Base-by-base conservation (phyloP, 208 protist species). In the Histomonas meleagridis region DNA sequence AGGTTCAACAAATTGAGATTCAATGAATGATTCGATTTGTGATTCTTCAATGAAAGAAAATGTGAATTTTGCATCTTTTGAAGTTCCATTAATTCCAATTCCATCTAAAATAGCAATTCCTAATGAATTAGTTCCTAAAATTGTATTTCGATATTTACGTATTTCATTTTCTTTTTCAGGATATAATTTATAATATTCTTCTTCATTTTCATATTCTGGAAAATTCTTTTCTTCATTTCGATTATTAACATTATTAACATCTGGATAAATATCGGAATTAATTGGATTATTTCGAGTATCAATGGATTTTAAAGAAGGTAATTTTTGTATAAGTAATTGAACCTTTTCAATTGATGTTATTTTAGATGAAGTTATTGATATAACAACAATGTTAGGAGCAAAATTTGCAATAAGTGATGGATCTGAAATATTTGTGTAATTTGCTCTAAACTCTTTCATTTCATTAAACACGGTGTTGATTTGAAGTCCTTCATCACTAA, bases 381-480 rank as follows among this genome's bases (percentile, higher is more conserved):
- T n/a, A 21, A n/a, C 21, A n/a, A 86, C 76, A n/a, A 86, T 23
- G 38, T 51, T 55, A 38, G 76, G 76, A 12, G 76, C 76, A 86
- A 86, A 26, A 38, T 40, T 55, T 10, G 76, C 23, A 32, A 86
- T 10, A 51, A 46, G 32, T 51, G 76, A 86, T 55, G 46, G 23
- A n/a, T 86, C 46, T 38, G 76, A 86, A 86, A 86, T 86, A 51
- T 86, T 86, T 86, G 76, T 46, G 28, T 5, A 0, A 86, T 86
- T 86, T 14, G 76, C 76, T 38, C 46, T 23, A 55, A 86, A 86
- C 16, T 86, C 76, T 48, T 86, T 86, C 0, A 86, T 9, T n/a
- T 86, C 40, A 55, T 40, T 40, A 26, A 86, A 55, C 16, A 43
- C 26, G 4, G 10, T 46, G 18, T 51, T 48, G 38, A 86, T 86